phyloP scores from a whole-genome alignment of 768 basidiomycete species.

The Serendipita sp. region DNA sequence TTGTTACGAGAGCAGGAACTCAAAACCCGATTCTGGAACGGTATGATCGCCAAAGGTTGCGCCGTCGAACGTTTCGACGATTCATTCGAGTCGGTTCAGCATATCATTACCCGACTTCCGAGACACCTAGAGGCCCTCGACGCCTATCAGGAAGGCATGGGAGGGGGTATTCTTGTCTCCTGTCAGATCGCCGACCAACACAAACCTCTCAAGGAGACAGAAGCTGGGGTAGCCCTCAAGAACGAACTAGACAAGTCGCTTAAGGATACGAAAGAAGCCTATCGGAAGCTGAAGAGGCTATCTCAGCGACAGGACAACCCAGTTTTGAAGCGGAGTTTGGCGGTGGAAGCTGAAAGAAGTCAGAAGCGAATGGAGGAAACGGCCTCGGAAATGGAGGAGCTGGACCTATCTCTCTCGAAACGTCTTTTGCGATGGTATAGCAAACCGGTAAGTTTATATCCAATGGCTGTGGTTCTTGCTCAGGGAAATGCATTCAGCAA shows the following conservation, averaged over 20 bases:
- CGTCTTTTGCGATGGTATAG: no score
- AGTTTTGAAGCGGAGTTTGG: background rate
- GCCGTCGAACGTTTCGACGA: conserved; percentile 16
- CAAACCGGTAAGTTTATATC: no score
- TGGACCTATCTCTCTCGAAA: no score
- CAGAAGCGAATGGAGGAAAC: no score
- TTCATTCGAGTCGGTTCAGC: conserved; percentile 17
- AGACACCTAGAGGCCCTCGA: no score
- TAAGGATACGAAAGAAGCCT: background rate
- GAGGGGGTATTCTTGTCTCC: background rate
- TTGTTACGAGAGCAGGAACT: conserved; percentile 32
- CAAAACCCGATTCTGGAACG: conserved; percentile 33
- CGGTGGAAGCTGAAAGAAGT: background rate
- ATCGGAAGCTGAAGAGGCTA: background rate
- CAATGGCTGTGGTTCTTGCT: no score
- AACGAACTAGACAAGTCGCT: background rate
- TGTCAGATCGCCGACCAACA: background rate
- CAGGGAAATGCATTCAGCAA: no score
- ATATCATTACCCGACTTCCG: conserved; percentile 11
- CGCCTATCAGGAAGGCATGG: background rate
- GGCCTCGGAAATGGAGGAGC: no score
- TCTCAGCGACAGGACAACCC: background rate
- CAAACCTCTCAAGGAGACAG: background rate
- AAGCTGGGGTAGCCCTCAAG: background rate
- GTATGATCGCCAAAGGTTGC: conserved; percentile 35